Evolutionary conservation across 768 basidiomycete genomes (phyloP).

Genomic region (Russula emetica): DNA sequence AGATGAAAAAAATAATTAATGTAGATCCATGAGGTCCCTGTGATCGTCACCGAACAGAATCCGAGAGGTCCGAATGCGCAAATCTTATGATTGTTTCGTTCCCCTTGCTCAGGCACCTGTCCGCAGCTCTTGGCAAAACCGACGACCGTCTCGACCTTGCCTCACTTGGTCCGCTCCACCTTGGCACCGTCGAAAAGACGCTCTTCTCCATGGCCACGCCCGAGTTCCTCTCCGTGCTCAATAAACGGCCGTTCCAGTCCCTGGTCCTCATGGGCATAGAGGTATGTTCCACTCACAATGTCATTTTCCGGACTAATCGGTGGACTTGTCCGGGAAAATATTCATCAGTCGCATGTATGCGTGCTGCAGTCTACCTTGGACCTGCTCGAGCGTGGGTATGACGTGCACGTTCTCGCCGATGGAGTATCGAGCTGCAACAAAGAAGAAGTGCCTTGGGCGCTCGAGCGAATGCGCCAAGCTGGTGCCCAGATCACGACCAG

Average conservation of each 20-base stretch:
- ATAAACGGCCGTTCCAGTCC: slow-evolving; percentile 45
- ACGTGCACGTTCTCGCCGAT: slow-evolving; percentile 74
- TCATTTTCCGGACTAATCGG: neutral
- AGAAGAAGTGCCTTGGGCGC: slow-evolving; percentile 73
- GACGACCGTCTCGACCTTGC: slow-evolving; percentile 16
- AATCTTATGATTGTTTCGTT: neutral
- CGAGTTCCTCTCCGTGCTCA: slow-evolving; percentile 53
- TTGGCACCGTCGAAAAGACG: slow-evolving; percentile 68
- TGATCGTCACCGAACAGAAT: slow-evolving; percentile 84
- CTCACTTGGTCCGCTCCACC: slow-evolving; percentile 50
- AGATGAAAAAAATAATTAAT: neutral
- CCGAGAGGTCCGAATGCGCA: slow-evolving; percentile 52
- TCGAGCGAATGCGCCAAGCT: slow-evolving; percentile 62
- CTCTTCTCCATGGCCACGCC: slow-evolving; percentile 83
- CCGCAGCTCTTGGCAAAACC: slow-evolving; percentile 41
- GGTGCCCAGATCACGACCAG: slow-evolving; percentile 77
- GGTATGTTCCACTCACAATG: slow-evolving; percentile 40
- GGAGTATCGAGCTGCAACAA: slow-evolving; percentile 79
- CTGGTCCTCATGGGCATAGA: slow-evolving; percentile 87
- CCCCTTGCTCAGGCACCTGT: slow-evolving; percentile 62
- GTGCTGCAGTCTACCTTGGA: slow-evolving; percentile 79
- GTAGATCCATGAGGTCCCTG: slow-evolving; percentile 61
- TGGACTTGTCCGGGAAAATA: neutral
- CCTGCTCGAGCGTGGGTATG: slow-evolving; percentile 46
- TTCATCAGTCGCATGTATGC: slow-evolving; percentile 75